These are phyloP conservation scores for Phialemoniopsis sp. DNA, from an alignment of 2,329 filamentous ascomycete genomes.

Conservation along the genomic window DNA sequence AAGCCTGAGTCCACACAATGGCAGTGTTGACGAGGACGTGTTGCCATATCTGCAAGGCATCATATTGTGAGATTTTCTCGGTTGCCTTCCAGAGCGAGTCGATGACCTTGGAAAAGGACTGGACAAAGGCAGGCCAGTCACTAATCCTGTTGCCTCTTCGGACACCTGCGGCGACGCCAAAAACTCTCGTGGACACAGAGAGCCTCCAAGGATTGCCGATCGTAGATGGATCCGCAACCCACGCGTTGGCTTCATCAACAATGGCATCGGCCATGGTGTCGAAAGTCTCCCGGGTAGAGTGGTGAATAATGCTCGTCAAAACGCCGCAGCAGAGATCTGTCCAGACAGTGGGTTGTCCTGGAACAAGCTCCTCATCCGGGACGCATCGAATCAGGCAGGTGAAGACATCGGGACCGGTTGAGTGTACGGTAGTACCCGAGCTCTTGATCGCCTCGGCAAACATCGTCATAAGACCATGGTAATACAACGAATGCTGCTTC, in stretches of 20 bases:
- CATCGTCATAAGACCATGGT: slow-evolving; percentile 86
- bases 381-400: slow-evolving; percentile 46
- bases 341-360: slow-evolving; percentile 45
- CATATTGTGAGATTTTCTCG: too few species aligned
- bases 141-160: slow-evolving; percentile 72
- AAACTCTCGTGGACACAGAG: slow-evolving; percentile 48
- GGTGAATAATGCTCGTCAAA: slow-evolving; percentile 77
- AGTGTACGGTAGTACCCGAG: slow-evolving; percentile 55
- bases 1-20: slow-evolving; percentile 69
- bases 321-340: slow-evolving; percentile 69
- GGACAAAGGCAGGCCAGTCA: slow-evolving; percentile 66
- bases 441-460: slow-evolving; percentile 78
- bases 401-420: slow-evolving; percentile 51
- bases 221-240: slow-evolving; percentile 27
- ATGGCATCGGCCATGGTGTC: slow-evolving; percentile 61
- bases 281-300: slow-evolving; percentile 73
- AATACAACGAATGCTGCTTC: slow-evolving; percentile 64
- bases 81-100: slow-evolving; percentile 37
- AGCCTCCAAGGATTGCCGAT: slow-evolving; percentile 31
- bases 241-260: slow-evolving; percentile 40
- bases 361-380: slow-evolving; percentile 43
- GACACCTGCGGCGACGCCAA: slow-evolving; percentile 73
- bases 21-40: slow-evolving; percentile 53
- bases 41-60: slow-evolving; percentile 47
- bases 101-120: slow-evolving; percentile 49